These are phyloP conservation scores for Citrullus amarus DNA, from an alignment of 306 rosid genomes.

Conservation along the genomic window DNA sequence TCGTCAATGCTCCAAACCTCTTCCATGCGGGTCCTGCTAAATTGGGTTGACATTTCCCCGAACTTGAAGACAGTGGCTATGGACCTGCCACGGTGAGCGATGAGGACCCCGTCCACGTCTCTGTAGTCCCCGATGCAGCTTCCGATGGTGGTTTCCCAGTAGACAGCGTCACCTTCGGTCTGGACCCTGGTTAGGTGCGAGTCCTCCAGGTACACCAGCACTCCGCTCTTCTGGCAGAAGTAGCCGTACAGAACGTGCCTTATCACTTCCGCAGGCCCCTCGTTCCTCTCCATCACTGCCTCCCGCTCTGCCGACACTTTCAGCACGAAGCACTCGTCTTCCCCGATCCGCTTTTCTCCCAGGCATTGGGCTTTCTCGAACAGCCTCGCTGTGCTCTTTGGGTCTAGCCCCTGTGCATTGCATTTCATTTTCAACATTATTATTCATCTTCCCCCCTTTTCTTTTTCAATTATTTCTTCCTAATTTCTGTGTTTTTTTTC, in stretches of 20 bases:
- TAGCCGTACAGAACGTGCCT: constrained; percentile 83
- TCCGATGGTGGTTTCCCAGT: constrained; percentile 95
- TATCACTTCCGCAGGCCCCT: constrained; percentile 85
- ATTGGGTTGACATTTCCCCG: constrained; percentile 63
- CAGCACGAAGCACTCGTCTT: constrained; percentile 68
- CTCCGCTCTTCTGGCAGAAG: constrained; percentile 90
- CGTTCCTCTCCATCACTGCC: constrained; percentile 71
- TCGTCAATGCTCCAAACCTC: constrained; percentile 90
- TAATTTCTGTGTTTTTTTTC: too few relatives aligned
- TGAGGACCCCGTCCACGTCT: constrained; percentile 63
- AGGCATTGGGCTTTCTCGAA: constrained; percentile 84
- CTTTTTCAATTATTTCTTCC: background rate
- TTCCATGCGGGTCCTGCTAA: constrained; percentile 81
- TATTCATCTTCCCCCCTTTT: background rate
- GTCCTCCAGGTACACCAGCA: constrained; percentile 81
- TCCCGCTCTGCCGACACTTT: constrained; percentile 71
- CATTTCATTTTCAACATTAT: too few relatives aligned
- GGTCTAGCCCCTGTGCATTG: constrained; percentile 64
- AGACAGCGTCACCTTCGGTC: constrained; percentile 41
- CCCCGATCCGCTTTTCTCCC: constrained; percentile 76
- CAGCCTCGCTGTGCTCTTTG: constrained; percentile 77
- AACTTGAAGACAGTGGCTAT: constrained; percentile 80
- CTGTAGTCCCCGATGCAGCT: constrained; percentile 77
- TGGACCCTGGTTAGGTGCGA: constrained; percentile 82
- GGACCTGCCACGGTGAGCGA: constrained; percentile 87